A percentile compares a stretch with the other conserved stretches of the same genome.
Evolutionary conservation across 768 basidiomycete genomes (phyloP).

Genomic region (Boletus rex-veris): DNA sequence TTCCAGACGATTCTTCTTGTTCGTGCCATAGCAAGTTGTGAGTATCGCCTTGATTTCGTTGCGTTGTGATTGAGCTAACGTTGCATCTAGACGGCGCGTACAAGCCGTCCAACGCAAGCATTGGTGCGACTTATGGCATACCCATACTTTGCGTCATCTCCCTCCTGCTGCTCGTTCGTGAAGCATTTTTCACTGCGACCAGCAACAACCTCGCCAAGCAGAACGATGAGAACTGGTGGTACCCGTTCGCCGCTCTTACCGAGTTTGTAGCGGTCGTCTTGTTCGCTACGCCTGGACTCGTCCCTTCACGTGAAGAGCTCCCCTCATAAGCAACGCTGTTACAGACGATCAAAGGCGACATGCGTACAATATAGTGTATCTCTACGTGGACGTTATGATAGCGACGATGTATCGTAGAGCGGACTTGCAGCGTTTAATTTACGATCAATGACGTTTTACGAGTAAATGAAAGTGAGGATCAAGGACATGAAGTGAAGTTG

Average conservation of each 20-base stretch:
- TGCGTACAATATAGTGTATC: neutral
- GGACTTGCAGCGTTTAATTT: neutral
- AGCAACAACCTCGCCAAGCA: slow-evolving; percentile 16
- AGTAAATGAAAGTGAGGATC: too few relatives aligned
- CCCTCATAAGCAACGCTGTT: slow-evolving; percentile 10
- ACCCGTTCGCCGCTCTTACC: slow-evolving; percentile 31
- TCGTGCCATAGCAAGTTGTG: slow-evolving; percentile 12
- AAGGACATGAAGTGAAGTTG: neutral
- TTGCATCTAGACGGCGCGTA: slow-evolving; percentile 18
- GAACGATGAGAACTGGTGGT: slow-evolving; percentile 32
- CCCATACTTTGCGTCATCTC: slow-evolving; percentile 25
- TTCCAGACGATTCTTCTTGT: slow-evolving; percentile 24
- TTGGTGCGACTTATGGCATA: slow-evolving; percentile 25
- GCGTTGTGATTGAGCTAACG: slow-evolving; percentile 2
- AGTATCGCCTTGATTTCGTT: slow-evolving; percentile 3
- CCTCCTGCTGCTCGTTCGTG: slow-evolving; percentile 27
- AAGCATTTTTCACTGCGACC: slow-evolving; percentile 31
- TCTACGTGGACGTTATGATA: neutral
- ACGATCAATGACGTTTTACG: neutral
- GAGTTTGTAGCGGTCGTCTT: slow-evolving; percentile 32
- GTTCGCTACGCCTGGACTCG: slow-evolving; percentile 32
- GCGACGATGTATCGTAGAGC: neutral
- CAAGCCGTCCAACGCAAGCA: slow-evolving; percentile 11
- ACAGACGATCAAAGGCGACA: neutral
- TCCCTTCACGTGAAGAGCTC: slow-evolving; percentile 29